Evolutionary conservation across 163 green algal genomes (phyloP).

Genomic region (Scenedesmus sp.): DNA sequence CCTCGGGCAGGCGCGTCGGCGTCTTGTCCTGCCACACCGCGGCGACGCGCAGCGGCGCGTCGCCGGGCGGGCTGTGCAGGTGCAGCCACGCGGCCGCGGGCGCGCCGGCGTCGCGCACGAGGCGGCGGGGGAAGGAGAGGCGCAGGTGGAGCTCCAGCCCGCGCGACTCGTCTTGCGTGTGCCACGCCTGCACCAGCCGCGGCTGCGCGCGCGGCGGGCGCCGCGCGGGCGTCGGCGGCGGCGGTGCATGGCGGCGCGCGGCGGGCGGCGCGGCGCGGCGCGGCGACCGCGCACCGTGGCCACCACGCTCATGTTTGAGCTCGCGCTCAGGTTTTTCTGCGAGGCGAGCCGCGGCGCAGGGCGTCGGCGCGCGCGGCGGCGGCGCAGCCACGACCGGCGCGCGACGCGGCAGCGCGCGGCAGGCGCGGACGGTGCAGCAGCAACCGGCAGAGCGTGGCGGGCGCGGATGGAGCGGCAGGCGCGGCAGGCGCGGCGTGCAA

Average conservation of each 20-base stretch:
- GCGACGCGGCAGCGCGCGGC: no score
- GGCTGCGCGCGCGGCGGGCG: constrained; percentile 10
- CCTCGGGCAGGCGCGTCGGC: constrained; percentile 71
- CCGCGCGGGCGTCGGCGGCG: background rate
- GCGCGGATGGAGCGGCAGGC: no score
- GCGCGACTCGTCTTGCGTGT: background rate
- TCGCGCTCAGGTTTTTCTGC: background rate
- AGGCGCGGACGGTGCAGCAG: no score
- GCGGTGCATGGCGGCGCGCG: no score
- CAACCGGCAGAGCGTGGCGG: no score
- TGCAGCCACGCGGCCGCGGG: constrained; percentile 56
- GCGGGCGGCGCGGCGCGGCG: no score
- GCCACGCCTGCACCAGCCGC: constrained; percentile 45
- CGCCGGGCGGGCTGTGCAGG: constrained; percentile 23
- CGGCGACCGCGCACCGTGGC: no score
- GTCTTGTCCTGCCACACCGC: constrained; percentile 72
- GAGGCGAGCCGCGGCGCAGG: background rate
- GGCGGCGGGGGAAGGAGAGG: constrained; percentile 26
- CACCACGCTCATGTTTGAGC: constrained; percentile 8
- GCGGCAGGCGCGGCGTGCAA: no score
- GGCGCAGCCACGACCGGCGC: no score
- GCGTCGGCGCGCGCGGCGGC: no score
- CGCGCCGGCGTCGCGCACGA: constrained; percentile 51
- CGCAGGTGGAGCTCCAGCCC: constrained; percentile 21
- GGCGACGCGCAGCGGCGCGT: constrained; percentile 48